Evolutionary conservation across 2,329 filamentous ascomycete genomes (phyloP).

Genomic region (Phyllosticta citrichinensis): DNA sequence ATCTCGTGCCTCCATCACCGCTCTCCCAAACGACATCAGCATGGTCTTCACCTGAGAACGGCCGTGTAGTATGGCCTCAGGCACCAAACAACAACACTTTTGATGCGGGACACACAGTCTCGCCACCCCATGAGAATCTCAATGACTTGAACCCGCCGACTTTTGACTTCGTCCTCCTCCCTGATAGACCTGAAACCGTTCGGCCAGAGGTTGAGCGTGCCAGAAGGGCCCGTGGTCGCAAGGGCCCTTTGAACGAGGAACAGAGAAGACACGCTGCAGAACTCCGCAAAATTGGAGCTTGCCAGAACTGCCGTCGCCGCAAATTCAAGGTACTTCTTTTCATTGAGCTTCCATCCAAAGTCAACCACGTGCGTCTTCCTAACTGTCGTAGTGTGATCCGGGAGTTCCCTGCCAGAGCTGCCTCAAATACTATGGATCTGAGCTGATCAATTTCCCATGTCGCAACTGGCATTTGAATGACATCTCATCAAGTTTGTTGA

Average conservation of each 20-base stretch:
- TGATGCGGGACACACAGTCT: neutral
- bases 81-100: neutral
- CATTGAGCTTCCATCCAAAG: neutral
- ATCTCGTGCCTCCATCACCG: neutral
- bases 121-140: neutral
- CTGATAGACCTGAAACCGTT: neutral
- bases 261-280: conserved; percentile 26
- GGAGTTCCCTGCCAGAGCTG: conserved; percentile 30
- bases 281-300: conserved; percentile 27
- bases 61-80: neutral
- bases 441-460: conserved; percentile 27
- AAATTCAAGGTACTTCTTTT: conserved; percentile 22
- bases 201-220: neutral
- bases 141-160: neutral
- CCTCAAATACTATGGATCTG: conserved; percentile 27
- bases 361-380: neutral
- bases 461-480: conserved; percentile 18
- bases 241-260: conserved; percentile 22
- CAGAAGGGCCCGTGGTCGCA: conserved; percentile 18
- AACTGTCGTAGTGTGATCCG: conserved; percentile 22
- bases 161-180: neutral
- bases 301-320: conserved; percentile 23
- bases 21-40: neutral
- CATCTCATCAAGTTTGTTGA: neutral
- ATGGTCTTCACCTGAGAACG: neutral